These are phyloP conservation scores for grape (Vitis vinifera) DNA, from an alignment of 164 flowering plant genomes.

Conservation along the genomic window ASM3070453v1 NC_081812.1:18225501-18226000, in stretches of 20 bases:
- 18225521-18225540: constrained; percentile 26
- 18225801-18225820: constrained; percentile 41
- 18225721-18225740: constrained; percentile 55
- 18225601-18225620: not conserved
- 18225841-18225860: too few species aligned
- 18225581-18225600: constrained; percentile 2
- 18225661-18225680: constrained; percentile 15
- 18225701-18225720: constrained; percentile 18
- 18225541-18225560: constrained; percentile 11
- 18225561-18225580: constrained; percentile 9
- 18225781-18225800: constrained; percentile 73
- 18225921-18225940: too few species aligned
- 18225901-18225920: too few species aligned
- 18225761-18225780: constrained; percentile 46
- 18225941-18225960: constrained; percentile 18
- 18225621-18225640: not conserved
- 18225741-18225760: constrained; percentile 82
- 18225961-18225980: constrained; percentile 40
- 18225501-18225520: not conserved
- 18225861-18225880: too few species aligned
- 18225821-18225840: too few species aligned
- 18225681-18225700: constrained; percentile 34
- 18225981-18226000: constrained; percentile 44
- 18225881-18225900: too few species aligned
- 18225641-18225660: not conserved